Percentiles rank a stretch among this genome's conserved stretches.
These are phyloP conservation scores for Sedum album DNA, from an alignment of 164 flowering plant genomes.

Conservation along the genomic window DNA sequence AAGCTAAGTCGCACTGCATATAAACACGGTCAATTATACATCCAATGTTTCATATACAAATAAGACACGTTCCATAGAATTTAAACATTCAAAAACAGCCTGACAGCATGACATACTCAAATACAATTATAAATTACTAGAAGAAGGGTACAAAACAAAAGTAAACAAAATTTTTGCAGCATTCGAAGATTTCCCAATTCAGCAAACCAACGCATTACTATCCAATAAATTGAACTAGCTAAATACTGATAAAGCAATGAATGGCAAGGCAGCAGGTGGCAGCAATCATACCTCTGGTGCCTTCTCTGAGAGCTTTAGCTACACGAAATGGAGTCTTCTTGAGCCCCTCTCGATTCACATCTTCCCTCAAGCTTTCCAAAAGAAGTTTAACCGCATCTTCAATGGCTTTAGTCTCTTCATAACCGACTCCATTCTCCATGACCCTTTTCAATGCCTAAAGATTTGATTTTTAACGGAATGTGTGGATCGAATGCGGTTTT, in stretches of 20 bases:
- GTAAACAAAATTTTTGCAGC: too few species aligned
- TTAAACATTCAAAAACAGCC: too few species aligned
- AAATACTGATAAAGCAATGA: neutral
- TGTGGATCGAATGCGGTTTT: neutral
- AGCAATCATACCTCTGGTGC: slow-evolving; percentile 59
- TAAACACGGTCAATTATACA: too few species aligned
- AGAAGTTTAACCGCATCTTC: slow-evolving; percentile 75
- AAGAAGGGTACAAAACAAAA: too few species aligned
- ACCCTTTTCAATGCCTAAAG: neutral
- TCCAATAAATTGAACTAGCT: neutral
- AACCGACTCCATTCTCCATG: neutral
- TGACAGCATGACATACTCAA: too few species aligned
- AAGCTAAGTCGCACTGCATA: too few species aligned
- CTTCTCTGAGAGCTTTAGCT: slow-evolving; percentile 81
- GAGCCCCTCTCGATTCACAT: slow-evolving; percentile 76
- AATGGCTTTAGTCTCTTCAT: slow-evolving; percentile 22
- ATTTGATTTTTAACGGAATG: neutral
- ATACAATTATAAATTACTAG: neutral
- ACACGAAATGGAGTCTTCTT: slow-evolving; percentile 85
- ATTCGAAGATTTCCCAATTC: neutral
- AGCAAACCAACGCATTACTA: neutral
- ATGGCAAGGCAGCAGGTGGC: neutral
- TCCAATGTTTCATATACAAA: too few species aligned
- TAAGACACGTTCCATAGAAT: too few species aligned
- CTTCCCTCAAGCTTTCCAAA: slow-evolving; percentile 79